Conservation (phyloP, 768 basidiomycete species). For the Collybia sp. region DNA sequence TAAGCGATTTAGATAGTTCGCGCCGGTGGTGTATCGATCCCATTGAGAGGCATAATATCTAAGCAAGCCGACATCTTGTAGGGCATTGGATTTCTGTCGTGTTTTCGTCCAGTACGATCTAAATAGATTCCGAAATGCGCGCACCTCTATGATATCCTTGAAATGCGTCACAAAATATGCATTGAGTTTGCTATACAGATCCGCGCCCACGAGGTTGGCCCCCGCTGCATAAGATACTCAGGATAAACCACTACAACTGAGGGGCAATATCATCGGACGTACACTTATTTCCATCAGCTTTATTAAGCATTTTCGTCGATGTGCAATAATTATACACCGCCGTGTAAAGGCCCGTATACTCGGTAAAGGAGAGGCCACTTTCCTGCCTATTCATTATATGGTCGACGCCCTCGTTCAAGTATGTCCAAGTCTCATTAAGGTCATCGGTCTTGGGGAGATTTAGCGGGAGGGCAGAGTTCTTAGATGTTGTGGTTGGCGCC, state of each 20-base stretch:
- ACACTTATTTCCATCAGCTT: conserved; percentile 66
- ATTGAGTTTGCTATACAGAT: conserved; percentile 92
- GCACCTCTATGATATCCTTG: conserved; percentile 52
- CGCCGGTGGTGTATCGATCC: conserved; percentile 96
- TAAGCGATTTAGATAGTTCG: conserved; percentile 93
- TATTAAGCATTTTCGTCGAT: conserved; percentile 74
- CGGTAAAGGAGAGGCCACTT: conserved; percentile 66
- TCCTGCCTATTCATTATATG: conserved; percentile 91
- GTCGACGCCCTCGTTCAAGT: conserved; percentile 79
- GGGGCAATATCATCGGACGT: conserved; percentile 22
- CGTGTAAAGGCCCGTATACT: conserved; percentile 81
- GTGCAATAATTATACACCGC: conserved; percentile 99
- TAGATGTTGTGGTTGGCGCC: conserved; percentile 21
- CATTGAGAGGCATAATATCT: conserved; percentile 92
- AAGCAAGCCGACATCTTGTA: conserved; percentile 88
- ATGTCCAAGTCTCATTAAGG: conserved; percentile 84
- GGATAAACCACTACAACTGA: conserved; percentile 3
- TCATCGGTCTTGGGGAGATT: conserved; percentile 73
- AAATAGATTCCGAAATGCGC: conserved; percentile 7
- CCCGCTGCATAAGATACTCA: conserved; percentile 50
- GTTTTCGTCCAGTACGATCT: too few species aligned
- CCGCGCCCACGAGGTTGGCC: conserved; percentile 96
- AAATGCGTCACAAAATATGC: conserved; percentile 87
- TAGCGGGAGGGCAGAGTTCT: conserved; percentile 23
- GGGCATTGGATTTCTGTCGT: conserved; percentile 66